Conservation (phyloP, 225 moss, liverwort and hornwort species). For the Sphagnum contortum region DNA sequence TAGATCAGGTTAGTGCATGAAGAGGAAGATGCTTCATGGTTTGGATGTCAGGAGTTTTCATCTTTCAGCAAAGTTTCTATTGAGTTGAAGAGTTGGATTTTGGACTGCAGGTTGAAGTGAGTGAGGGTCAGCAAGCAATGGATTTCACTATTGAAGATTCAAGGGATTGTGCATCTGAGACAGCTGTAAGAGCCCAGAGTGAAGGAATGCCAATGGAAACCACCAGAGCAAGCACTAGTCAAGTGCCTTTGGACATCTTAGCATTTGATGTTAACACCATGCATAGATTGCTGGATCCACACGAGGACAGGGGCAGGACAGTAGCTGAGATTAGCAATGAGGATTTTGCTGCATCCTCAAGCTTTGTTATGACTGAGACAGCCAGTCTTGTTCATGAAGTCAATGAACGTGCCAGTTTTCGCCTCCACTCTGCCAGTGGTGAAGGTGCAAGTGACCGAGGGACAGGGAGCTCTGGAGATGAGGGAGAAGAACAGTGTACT, state of each 20-base stretch:
- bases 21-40: conserved; percentile 3
- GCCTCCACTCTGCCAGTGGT: conserved; percentile 31
- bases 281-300: conserved; percentile 2
- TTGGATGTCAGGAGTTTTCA: too few species aligned
- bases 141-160: conserved; percentile 17
- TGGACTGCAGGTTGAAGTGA: conserved; percentile 37
- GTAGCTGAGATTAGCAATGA: too few species aligned
- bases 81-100: background rate
- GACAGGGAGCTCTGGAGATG: conserved; percentile 57
- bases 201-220: background rate
- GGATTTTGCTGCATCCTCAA: too few species aligned
- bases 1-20: conserved; percentile 38
- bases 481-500: conserved; percentile 32
- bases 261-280: conserved; percentile 28
- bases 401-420: conserved; percentile 28
- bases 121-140: conserved; percentile 28
- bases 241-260: conserved; percentile 24
- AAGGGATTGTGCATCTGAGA: conserved; percentile 4
- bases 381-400: conserved; percentile 23
- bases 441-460: conserved; percentile 33
- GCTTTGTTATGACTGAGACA: conserved; percentile 13
- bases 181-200: conserved; percentile 14
- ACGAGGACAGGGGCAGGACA: background rate
- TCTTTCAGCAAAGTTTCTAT: too few species aligned
- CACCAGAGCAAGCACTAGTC: conserved; percentile 10